Percentiles rank a stretch among this genome's conserved stretches.
These are phyloP conservation scores for Phyllosticta citribraziliensis DNA, from an alignment of 2,329 filamentous ascomycete genomes.

Conservation along the genomic window DNA sequence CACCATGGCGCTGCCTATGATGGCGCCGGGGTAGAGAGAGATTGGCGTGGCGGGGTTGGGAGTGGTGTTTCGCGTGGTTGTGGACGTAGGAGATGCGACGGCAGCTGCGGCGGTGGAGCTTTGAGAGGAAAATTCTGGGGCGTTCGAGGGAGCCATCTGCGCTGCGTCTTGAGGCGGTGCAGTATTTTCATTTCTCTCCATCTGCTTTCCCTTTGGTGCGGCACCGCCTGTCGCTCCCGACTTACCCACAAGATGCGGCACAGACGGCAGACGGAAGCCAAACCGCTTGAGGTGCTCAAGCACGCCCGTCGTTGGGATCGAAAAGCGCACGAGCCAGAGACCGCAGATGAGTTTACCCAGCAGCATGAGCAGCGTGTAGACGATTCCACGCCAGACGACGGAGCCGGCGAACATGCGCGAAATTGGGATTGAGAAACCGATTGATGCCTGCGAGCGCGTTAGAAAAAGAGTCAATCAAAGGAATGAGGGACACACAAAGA, in stretches of 20 bases:
- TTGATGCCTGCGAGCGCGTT: conserved; percentile 31
- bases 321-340: conserved; percentile 31
- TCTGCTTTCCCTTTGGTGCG: background rate
- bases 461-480: no score
- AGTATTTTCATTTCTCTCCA: background rate
- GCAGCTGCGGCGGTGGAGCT: background rate
- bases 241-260: conserved; percentile 4
- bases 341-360: conserved; percentile 36
- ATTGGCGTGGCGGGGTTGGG: conserved; percentile 36
- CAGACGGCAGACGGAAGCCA: background rate
- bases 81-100: background rate
- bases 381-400: conserved; percentile 61
- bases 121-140: background rate
- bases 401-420: conserved; percentile 53
- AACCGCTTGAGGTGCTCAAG: background rate
- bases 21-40: conserved; percentile 57
- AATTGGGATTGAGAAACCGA: conserved; percentile 72
- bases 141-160: background rate
- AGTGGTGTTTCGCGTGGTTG: conserved; percentile 11
- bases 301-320: conserved; percentile 10
- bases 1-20: conserved; percentile 62
- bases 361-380: conserved; percentile 64
- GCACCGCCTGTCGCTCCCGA: background rate
- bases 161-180: background rate
- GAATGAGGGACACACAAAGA: conserved; percentile 44